These are phyloP conservation scores for Dryas integrifolia DNA, from an alignment of 331 rosid genomes.

Conservation along the genomic window DNA sequence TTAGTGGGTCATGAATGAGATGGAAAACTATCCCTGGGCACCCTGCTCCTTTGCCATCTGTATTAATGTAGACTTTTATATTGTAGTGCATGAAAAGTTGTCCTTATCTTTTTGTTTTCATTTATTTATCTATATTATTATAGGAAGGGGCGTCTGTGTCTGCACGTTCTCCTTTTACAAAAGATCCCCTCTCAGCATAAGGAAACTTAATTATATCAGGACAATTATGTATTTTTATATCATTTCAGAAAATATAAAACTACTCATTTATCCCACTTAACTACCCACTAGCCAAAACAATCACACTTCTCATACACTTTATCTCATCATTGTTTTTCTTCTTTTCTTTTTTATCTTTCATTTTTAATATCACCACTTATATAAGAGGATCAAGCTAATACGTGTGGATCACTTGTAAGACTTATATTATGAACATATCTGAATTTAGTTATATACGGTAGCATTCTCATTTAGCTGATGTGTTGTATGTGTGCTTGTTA, in stretches of 20 bases:
- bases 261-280: neutral
- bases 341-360: neutral
- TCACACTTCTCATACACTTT: neutral
- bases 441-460: neutral
- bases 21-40: neutral
- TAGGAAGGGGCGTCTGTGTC: neutral
- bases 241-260: neutral
- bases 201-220: neutral
- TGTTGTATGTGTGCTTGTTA: constrained; percentile 9
- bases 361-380: neutral
- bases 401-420: neutral
- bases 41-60: neutral
- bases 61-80: neutral
- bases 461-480: neutral
- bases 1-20: neutral
- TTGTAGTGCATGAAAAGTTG: neutral
- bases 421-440: neutral
- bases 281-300: neutral
- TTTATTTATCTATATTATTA: neutral
- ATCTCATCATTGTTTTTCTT: neutral
- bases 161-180: neutral
- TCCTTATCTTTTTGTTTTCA: neutral
- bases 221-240: neutral
- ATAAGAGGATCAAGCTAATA: constrained; percentile 4
- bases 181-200: neutral